phyloP scores from a whole-genome alignment of 1,284 basidiomycete genomes.

The Trametes sp. region DNA sequence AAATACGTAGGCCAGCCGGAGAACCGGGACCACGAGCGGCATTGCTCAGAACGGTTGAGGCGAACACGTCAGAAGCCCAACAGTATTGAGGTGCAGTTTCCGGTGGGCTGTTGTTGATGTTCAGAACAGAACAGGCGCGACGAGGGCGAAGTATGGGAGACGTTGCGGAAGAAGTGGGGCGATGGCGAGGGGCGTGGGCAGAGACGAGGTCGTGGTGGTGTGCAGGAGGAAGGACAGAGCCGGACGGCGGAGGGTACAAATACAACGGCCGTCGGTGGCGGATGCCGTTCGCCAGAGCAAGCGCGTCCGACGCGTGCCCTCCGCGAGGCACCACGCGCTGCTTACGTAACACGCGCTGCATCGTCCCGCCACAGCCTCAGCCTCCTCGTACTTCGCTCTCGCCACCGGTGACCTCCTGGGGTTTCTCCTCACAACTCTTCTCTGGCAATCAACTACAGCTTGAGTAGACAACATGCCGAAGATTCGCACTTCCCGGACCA shows the following conservation, averaged over 20 bases:
- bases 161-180: background rate
- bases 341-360: slow-evolving; percentile 25
- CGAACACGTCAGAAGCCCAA: slow-evolving; percentile 14
- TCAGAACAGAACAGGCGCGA: background rate
- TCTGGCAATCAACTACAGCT: background rate
- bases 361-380: slow-evolving; percentile 7
- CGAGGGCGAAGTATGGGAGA: background rate
- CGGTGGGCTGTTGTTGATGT: background rate
- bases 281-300: slow-evolving; percentile 20
- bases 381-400: slow-evolving; percentile 10
- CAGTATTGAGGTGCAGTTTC: background rate
- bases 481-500: slow-evolving; percentile 94
- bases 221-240: background rate
- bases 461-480: slow-evolving; percentile 78
- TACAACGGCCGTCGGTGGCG: slow-evolving; percentile 28
- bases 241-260: slow-evolving; percentile 21
- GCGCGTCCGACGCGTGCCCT: slow-evolving; percentile 34
- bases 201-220: slow-evolving; percentile 22
- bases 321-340: slow-evolving; percentile 27
- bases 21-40: slow-evolving; percentile 71
- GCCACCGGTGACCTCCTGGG: slow-evolving; percentile 11
- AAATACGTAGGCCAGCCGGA: slow-evolving; percentile 74
- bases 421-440: background rate
- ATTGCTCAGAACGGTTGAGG: slow-evolving; percentile 46
- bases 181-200: background rate